phyloP scores from a whole-genome alignment of 805 yeast species.

The Candida ipomoeae region DNA sequence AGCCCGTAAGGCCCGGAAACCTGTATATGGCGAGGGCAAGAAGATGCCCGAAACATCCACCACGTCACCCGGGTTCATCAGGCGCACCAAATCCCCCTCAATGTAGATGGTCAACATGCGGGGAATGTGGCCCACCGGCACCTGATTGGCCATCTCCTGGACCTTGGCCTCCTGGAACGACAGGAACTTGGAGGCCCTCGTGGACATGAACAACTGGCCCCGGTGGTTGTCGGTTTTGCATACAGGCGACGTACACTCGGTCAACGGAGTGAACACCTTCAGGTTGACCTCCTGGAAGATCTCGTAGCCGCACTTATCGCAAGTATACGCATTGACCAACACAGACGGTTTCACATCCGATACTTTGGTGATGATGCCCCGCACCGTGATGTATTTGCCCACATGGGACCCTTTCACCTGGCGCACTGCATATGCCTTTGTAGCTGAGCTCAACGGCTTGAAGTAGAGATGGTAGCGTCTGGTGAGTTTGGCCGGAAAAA shows the following conservation, averaged over 20 bases:
- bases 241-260: constrained; percentile 77
- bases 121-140: constrained; percentile 97
- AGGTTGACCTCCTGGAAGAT: constrained; percentile 91
- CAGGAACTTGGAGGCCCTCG: constrained; percentile 92
- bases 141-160: constrained; percentile 94
- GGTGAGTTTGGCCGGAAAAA: constrained; percentile 82
- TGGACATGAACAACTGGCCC: constrained; percentile 87
- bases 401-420: constrained; percentile 78
- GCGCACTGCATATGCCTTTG: constrained; percentile 77
- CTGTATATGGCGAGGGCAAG: constrained; percentile 93
- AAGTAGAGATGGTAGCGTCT: constrained; percentile 86
- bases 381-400: constrained; percentile 83
- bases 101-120: constrained; percentile 79
- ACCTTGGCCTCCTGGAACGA: constrained; percentile 94
- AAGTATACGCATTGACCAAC: constrained; percentile 88
- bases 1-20: constrained; percentile 86
- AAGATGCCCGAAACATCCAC: constrained; percentile 92
- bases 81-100: constrained; percentile 87
- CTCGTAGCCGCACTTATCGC: constrained; percentile 96
- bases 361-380: constrained; percentile 93
- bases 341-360: constrained; percentile 95
- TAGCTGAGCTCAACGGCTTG: constrained; percentile 59
- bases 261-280: constrained; percentile 79
- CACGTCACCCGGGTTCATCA: constrained; percentile 88
- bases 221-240: constrained; percentile 76